phyloP scores from a whole-genome alignment of 768 basidiomycete species.

The Suillus luteus region DNA sequence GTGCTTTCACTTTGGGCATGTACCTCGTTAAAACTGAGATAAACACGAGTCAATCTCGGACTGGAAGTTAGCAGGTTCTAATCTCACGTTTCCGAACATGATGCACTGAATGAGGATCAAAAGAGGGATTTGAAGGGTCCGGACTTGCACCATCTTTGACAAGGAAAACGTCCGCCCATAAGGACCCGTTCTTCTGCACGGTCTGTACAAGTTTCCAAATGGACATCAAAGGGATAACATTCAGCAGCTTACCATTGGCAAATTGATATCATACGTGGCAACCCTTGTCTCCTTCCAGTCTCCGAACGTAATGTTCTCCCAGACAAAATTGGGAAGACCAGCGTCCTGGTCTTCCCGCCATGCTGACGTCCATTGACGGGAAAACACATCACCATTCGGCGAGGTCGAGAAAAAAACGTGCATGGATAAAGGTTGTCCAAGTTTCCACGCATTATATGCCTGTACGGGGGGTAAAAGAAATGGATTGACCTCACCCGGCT shows the following conservation, averaged over 20 bases:
- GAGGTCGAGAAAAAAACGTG: conserved; percentile 75
- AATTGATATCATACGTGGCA: conserved; percentile 57
- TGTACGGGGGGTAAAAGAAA: conserved; percentile 55
- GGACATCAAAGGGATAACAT: conserved; percentile 1
- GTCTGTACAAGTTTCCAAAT: conserved; percentile 42
- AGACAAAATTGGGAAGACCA: conserved; percentile 66
- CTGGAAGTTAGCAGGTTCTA: not conserved
- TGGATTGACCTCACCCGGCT: conserved; percentile 43
- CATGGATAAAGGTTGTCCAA: conserved; percentile 65
- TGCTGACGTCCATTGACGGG: conserved; percentile 50
- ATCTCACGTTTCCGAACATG: conserved; percentile 74
- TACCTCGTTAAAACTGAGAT: conserved; percentile 88
- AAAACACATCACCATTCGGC: conserved; percentile 61
- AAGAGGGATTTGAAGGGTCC: conserved; percentile 57
- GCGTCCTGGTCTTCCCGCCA: conserved; percentile 50
- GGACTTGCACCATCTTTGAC: conserved; percentile 65
- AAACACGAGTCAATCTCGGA: conserved; percentile 10
- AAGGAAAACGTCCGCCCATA: conserved; percentile 85
- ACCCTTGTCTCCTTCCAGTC: conserved; percentile 67
- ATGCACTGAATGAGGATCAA: conserved; percentile 59
- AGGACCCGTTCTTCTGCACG: conserved; percentile 74
- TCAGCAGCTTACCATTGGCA: conserved; percentile 60
- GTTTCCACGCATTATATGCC: conserved; percentile 57
- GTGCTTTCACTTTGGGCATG: conserved; percentile 63
- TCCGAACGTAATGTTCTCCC: conserved; percentile 79